Evolutionary conservation across 352 stramenopile species (phyloP).

Genomic region (Globisporangium spiculum): DNA sequence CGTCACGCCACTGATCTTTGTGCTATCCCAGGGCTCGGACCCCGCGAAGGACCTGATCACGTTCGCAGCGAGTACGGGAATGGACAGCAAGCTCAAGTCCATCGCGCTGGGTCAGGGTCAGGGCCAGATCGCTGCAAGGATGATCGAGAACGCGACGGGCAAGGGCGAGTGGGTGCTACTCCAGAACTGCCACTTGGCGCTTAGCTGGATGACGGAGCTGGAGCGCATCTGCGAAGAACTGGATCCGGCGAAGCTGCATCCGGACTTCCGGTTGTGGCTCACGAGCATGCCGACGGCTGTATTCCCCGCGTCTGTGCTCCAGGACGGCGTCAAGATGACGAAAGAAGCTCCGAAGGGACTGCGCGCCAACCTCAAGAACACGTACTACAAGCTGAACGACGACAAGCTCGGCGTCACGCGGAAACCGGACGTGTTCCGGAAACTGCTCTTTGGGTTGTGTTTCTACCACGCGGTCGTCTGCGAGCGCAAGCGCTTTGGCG

Average conservation of each 20-base stretch:
- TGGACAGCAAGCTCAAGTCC: constrained; percentile 90
- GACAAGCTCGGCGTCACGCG: constrained; percentile 76
- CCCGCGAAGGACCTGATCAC: constrained; percentile 91
- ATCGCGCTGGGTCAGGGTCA: constrained; percentile 94
- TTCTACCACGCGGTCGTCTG: constrained; percentile 92
- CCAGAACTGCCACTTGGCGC: constrained; percentile 94
- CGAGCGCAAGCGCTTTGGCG: constrained; percentile 94
- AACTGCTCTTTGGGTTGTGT: constrained; percentile 92
- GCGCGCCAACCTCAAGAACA: constrained; percentile 91
- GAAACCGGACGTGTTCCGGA: constrained; percentile 90
- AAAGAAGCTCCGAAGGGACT: constrained; percentile 95
- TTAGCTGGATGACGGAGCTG: constrained; percentile 94
- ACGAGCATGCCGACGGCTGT: constrained; percentile 84
- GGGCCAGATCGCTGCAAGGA: constrained; percentile 83
- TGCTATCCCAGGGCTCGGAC: constrained; percentile 92
- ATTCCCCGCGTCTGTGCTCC: constrained; percentile 91
- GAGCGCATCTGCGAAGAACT: constrained; percentile 94
- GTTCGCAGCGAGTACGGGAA: constrained; percentile 84
- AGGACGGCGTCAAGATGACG: constrained; percentile 97
- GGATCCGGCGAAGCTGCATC: constrained; percentile 72
- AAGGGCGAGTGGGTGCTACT: constrained; percentile 94
- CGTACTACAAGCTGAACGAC: constrained; percentile 94
- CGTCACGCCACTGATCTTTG: constrained; percentile 91
- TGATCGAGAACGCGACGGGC: constrained; percentile 88
- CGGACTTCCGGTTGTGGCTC: constrained; percentile 94